phyloP scores from a whole-genome alignment of 129 eudicot genomes.

The Kitagawia praeruptora region DNA sequence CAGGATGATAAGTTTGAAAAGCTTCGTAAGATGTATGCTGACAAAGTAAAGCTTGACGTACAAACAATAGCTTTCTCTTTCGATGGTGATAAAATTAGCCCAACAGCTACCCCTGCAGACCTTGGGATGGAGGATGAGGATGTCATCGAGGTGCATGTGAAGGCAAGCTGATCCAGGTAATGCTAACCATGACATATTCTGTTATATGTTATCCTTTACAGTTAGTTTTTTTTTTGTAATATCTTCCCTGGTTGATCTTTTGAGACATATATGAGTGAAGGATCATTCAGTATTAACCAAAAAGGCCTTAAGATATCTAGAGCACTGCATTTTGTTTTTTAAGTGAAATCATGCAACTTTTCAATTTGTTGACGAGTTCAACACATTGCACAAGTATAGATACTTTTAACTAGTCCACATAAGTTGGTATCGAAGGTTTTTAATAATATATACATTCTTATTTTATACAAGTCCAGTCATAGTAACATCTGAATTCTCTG shows the following conservation, averaged over 20 bases:
- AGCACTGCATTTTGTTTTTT: neutral
- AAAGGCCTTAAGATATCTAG: neutral
- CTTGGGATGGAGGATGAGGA: conserved; percentile 96
- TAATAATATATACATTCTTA: neutral
- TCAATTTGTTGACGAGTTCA: neutral
- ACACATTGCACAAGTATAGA: neutral
- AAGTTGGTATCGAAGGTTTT: neutral
- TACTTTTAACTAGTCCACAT: neutral
- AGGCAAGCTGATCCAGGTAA: conserved; percentile 55
- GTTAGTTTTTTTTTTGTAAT: neutral
- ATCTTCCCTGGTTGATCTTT: neutral
- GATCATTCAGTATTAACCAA: neutral
- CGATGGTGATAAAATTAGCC: conserved; percentile 84
- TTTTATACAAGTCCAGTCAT: neutral
- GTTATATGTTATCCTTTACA: neutral
- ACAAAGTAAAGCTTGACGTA: conserved; percentile 41
- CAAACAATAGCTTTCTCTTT: conserved; percentile 53
- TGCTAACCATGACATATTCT: neutral
- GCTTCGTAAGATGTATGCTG: conserved; percentile 69
- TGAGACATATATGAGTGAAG: neutral
- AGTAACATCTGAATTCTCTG: neutral
- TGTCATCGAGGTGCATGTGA: conserved; percentile 72
- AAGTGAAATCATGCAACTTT: neutral
- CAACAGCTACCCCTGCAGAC: conserved; percentile 58
- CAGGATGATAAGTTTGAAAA: conserved; percentile 90